Evolutionary conservation across 2,329 filamentous ascomycete genomes (phyloP).

Genomic region (Apiospora marii): DNA sequence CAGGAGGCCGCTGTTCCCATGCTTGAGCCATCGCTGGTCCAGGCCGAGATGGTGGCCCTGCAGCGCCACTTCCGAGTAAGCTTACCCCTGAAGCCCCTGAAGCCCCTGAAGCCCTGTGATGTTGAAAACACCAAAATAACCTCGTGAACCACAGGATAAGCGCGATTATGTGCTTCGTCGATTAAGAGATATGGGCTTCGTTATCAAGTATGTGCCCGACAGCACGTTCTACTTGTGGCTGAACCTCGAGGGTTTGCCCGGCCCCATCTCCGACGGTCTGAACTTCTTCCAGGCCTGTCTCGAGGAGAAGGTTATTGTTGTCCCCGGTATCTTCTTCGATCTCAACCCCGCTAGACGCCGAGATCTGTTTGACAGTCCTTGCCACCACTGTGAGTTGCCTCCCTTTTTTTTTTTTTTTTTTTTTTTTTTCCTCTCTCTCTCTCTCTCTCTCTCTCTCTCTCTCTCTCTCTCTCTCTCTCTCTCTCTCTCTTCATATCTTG

Average conservation of each 20-base stretch:
- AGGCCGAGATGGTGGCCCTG: slow-evolving; percentile 85
- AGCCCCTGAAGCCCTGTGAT: neutral
- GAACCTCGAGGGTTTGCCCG: slow-evolving; percentile 72
- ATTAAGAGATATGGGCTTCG: slow-evolving; percentile 86
- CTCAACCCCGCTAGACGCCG: slow-evolving; percentile 88
- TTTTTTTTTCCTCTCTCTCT: too few relatives aligned
- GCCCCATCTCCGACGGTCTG: slow-evolving; percentile 87
- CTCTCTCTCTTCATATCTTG: neutral
- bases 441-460: too few relatives aligned
- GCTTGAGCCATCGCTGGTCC: slow-evolving; percentile 86
- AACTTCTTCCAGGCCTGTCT: slow-evolving; percentile 97
- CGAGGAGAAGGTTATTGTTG: slow-evolving; percentile 93
- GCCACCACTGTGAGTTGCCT: slow-evolving; percentile 72
- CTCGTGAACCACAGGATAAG: slow-evolving; percentile 66
- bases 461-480: too few relatives aligned
- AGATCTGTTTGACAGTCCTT: slow-evolving; percentile 93
- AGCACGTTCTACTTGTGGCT: slow-evolving; percentile 93
- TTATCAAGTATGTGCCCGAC: slow-evolving; percentile 83
- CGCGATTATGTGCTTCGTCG: slow-evolving; percentile 86
- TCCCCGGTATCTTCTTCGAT: slow-evolving; percentile 98
- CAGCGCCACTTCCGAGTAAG: slow-evolving; percentile 81
- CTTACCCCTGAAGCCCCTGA: slow-evolving; percentile 23
- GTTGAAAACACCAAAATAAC: slow-evolving; percentile 30
- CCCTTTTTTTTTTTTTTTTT: neutral
- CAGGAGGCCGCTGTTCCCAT: slow-evolving; percentile 92